These are phyloP conservation scores for Calendula officinalis DNA, from an alignment of 129 eudicot species.

Conservation along the genomic window DNA sequence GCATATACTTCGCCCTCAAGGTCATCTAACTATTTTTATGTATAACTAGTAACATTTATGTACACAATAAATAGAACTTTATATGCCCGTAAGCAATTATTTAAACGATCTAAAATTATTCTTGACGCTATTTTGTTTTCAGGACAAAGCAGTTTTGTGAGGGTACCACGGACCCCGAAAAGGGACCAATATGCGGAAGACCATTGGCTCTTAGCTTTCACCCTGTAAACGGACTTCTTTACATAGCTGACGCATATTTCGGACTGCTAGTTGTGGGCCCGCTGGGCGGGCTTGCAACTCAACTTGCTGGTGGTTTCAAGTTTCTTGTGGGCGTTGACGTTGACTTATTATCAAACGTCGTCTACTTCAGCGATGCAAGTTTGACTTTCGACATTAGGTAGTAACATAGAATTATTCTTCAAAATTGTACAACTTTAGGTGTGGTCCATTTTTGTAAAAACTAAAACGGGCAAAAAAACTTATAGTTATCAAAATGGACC, in stretches of 20 bases:
- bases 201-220: slow-evolving; percentile 38
- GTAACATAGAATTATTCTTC: too few relatives aligned
- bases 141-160: slow-evolving; percentile 38
- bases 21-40: slow-evolving; percentile 13
- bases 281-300: slow-evolving; percentile 31
- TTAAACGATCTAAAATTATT: neutral
- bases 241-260: slow-evolving; percentile 21
- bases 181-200: slow-evolving; percentile 36
- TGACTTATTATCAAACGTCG: slow-evolving; percentile 13
- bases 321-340: slow-evolving; percentile 18
- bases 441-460: too few relatives aligned
- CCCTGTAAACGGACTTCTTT: slow-evolving; percentile 12
- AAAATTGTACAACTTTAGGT: too few relatives aligned
- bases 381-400: slow-evolving; percentile 31
- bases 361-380: slow-evolving; percentile 31
- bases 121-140: neutral
- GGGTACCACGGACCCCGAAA: slow-evolving; percentile 24
- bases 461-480: too few relatives aligned
- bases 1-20: slow-evolving; percentile 37
- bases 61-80: neutral
- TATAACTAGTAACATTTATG: neutral
- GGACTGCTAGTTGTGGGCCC: slow-evolving; percentile 36
- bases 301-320: slow-evolving; percentile 31
- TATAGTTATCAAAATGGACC: too few relatives aligned
- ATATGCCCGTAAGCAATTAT: neutral